A percentile compares a stretch with the other conserved stretches of the same genome.
These are phyloP conservation scores for Cardiospermum halicacabum DNA, from an alignment of 345 rosid genomes.

Conservation along the genomic window DNA sequence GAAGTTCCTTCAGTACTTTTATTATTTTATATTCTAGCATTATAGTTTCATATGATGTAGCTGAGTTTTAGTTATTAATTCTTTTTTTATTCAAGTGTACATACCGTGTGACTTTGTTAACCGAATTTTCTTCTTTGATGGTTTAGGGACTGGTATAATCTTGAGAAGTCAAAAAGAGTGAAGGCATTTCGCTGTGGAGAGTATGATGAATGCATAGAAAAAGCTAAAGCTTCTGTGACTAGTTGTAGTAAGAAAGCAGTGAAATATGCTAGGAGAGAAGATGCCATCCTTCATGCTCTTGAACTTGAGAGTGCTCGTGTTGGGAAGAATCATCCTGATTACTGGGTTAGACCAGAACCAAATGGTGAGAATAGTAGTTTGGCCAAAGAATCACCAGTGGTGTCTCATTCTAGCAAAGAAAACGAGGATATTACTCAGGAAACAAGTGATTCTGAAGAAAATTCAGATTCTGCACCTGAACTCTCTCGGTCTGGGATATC, in stretches of 20 bases:
- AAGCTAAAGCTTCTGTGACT: constrained; percentile 79
- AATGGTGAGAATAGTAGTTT: constrained; percentile 32
- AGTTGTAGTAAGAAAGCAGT: constrained; percentile 63
- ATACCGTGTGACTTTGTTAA: constrained; percentile 8
- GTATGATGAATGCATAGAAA: constrained; percentile 73
- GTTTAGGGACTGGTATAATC: constrained; percentile 91
- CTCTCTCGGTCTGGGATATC: constrained; percentile 64
- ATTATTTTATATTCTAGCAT: background rate
- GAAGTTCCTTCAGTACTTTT: background rate
- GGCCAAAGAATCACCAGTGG: constrained; percentile 44
- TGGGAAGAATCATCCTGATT: constrained; percentile 46
- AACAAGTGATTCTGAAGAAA: constrained; percentile 37
- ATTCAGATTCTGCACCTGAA: constrained; percentile 50
- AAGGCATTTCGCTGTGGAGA: constrained; percentile 98
- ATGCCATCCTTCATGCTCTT: constrained; percentile 88
- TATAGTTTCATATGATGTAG: background rate
- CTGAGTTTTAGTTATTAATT: background rate
- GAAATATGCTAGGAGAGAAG: constrained; percentile 90
- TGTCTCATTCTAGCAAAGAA: constrained; percentile 50
- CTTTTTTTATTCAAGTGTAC: constrained; percentile 9
- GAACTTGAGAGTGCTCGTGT: constrained; percentile 76
- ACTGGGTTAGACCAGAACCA: constrained; percentile 29
- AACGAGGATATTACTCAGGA: constrained; percentile 35
- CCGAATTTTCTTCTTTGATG: constrained; percentile 15
- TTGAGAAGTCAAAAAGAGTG: constrained; percentile 89